These are phyloP conservation scores for Trametes gibbosa DNA, from an alignment of 768 basidiomycete genomes.

Conservation along the genomic window DNA sequence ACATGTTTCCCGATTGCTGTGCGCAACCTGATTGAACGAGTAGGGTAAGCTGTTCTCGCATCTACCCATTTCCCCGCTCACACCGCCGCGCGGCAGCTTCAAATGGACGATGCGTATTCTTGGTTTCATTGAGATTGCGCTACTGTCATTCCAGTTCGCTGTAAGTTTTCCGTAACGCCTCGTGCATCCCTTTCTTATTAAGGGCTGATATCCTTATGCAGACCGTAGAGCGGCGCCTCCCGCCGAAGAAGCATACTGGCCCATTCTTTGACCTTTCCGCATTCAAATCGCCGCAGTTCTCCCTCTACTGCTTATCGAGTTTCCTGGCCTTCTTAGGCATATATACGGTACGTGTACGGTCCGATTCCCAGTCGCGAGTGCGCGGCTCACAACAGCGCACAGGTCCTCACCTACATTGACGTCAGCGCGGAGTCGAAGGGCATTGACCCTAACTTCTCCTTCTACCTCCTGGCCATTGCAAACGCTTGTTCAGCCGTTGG, in stretches of 20 bases:
- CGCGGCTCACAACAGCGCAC: background rate
- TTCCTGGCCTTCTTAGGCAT: slow-evolving; percentile 63
- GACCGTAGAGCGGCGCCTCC: slow-evolving; percentile 44
- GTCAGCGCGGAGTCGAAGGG: slow-evolving; percentile 52
- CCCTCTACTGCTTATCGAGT: slow-evolving; percentile 55
- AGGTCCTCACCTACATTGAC: slow-evolving; percentile 69
- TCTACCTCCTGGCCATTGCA: slow-evolving; percentile 66
- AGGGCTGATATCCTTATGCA: slow-evolving; percentile 22
- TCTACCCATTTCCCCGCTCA: background rate
- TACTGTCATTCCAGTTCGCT: slow-evolving; percentile 34
- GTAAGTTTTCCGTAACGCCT: background rate
- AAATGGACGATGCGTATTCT: slow-evolving; percentile 74
- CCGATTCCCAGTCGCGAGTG: background rate
- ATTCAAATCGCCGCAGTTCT: slow-evolving; percentile 52
- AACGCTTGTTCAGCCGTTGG: slow-evolving; percentile 67
- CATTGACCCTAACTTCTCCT: slow-evolving; percentile 47
- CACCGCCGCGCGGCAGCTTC: slow-evolving; percentile 34
- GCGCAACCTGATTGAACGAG: slow-evolving; percentile 48
- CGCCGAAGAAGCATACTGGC: slow-evolving; percentile 50
- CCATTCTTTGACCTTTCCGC: slow-evolving; percentile 60
- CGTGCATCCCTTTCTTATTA: slow-evolving; percentile 3
- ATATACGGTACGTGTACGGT: slow-evolving; percentile 49
- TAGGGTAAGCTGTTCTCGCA: slow-evolving; percentile 45
- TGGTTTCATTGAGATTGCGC: slow-evolving; percentile 56
- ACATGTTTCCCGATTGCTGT: slow-evolving; percentile 63